A percentile compares a stretch with the other conserved stretches of the same genome.
Evolutionary conservation across 1,284 basidiomycete species (phyloP).

Genomic region (Puccinia horiana): DNA sequence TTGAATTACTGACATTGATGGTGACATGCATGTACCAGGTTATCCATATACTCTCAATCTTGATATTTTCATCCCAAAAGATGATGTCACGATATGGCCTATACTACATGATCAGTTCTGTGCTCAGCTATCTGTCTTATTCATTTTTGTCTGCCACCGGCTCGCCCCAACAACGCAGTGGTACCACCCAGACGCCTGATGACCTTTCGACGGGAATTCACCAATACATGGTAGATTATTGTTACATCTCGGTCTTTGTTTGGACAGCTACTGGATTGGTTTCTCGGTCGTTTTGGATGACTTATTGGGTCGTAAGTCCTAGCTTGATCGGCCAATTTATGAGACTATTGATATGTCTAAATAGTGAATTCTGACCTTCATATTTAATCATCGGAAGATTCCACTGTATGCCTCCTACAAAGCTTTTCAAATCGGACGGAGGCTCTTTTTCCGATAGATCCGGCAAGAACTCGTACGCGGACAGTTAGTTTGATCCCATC

Average conservation of each 20-base stretch:
- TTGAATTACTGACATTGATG: neutral
- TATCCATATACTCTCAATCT: constrained; percentile 30
- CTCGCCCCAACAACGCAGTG: neutral
- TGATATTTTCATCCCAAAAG: constrained; percentile 4
- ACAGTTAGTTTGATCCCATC: neutral
- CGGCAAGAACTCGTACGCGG: neutral
- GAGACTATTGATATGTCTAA: neutral
- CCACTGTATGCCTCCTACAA: constrained; percentile 2
- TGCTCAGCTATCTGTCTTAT: constrained; percentile 7
- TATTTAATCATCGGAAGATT: neutral
- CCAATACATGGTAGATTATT: constrained; percentile 33
- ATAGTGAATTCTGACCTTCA: neutral
- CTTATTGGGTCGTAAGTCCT: constrained; percentile 11
- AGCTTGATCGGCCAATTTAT: too few relatives aligned
- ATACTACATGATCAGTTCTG: constrained; percentile 28
- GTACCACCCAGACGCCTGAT: neutral
- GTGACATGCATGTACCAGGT: neutral
- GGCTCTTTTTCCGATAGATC: neutral
- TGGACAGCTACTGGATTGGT: constrained; percentile 8
- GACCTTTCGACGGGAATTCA: constrained; percentile 24
- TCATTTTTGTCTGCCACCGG: constrained; percentile 12
- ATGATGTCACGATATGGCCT: constrained; percentile 15
- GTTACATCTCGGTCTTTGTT: constrained; percentile 23
- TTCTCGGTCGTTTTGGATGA: constrained; percentile 21
- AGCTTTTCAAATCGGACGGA: constrained; percentile 3